Base-by-base conservation (phyloP, 179 eudicot species). In the Camellia oleifera region DNA sequence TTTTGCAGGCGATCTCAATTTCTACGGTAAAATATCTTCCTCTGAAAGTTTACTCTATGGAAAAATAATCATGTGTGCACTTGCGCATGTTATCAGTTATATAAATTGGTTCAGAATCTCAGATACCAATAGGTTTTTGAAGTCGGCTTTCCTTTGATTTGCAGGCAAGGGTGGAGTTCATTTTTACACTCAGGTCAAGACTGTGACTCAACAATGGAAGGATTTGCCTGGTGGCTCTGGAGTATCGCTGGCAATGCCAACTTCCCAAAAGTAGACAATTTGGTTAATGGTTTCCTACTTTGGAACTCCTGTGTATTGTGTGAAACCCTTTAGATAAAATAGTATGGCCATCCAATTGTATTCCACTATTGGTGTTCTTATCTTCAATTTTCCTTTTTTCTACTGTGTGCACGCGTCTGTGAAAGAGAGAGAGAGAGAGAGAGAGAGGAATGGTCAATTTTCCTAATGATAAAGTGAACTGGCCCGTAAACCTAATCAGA, bases 151-250 rank as follows among this genome's bases (percentile, higher is more conserved):
- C n/a, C 5, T 2, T 68, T 9, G 15, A 67, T 70, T 71, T 77
- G 72, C 82, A 82, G 82, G 85, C 1, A 82, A 94, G 79, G 90
- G 94, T 42, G 99, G 97, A 79, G 91, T 94, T 79, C 90, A 95
- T 15, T 94, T 95, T 81, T 94, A 86, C 88, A 92, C 97, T 40
- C 94, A 88, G 79, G 83, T 87, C 71, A 95, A 95, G 85, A 92
- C 96, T 5, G 90, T 95, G 63, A 94, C 98, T 50, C 99, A 91
- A 81, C 99, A 95, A 72, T 95, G 99, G 99, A 94, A 91, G 84
- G 93, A 89, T 65, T 80, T 82, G 13, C 76, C 85, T 0, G 58
- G 65, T 66, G 73, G 85, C 65, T 58, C 72, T 50, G 85, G 82
- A 82, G 83, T 80, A 18, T 81, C 81, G 6, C 80, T 80, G 5